Base-by-base conservation (phyloP, 2,329 filamentous ascomycete species). In the Diaporthe sp. region DNA sequence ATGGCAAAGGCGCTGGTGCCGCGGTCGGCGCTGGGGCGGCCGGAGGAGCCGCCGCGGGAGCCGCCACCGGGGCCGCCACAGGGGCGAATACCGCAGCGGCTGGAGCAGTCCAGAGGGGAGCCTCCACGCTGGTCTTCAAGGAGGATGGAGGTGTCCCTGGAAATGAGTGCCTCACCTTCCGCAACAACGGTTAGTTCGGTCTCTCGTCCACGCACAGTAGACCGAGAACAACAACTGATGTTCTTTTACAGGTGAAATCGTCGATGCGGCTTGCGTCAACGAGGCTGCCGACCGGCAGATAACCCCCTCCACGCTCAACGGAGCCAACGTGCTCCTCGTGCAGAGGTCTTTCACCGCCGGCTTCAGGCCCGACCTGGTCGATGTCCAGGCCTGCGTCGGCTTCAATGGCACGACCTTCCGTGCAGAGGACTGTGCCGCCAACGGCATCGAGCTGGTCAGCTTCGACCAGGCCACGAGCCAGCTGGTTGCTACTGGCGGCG, bases 91-190 rank as follows among this genome's bases (percentile, higher is more conserved):
- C 35, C 39, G 69, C 32, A 63, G 70, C 35, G 22, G 8, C n/a
- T 15, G 73, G 61, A 9, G 56, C 35, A 27, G 72, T 73, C 30
- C 55, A 59, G 35, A 61, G 35, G 30, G 72, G 78, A 53, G 71
- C 75, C 15, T 70, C 78, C 30, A 84, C 82, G 0, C 75, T 84
- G 6, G 83, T 85, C n/a, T 80, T 84, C 73, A 82, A 81, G 50
- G 83, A 85, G 76, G 77, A 83, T 65, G 79, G 78, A 25, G 83
- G 84, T 27, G 77, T 85, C 8, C 78, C 81, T 0, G 81, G 81
- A 63, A 82, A 82, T 72, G 80, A 82, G 76, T 82, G 80, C 73
- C 77, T 85, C n/a, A 85, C 83, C 19, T 85, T 85, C 77, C 81
- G 84, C 72, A 85, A 85, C 76, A 84, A 85, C 70, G 83, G 83